Conservation (phyloP, 768 basidiomycete species). For the Boletus sensibilis region DNA sequence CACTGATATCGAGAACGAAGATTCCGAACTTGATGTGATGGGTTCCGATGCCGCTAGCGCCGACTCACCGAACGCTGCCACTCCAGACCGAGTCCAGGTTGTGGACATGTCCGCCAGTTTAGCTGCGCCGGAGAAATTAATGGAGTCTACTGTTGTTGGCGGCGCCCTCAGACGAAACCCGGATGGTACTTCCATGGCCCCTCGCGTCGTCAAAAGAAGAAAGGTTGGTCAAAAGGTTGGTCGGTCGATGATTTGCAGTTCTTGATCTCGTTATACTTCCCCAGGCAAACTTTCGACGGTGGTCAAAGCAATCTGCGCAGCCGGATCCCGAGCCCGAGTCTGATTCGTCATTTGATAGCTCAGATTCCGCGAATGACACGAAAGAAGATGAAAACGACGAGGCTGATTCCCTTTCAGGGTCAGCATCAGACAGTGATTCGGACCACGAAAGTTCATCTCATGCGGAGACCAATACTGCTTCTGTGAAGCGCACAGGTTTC, state of each 20-base stretch:
- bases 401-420: constrained; percentile 12
- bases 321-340: constrained; percentile 38
- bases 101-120: constrained; percentile 17
- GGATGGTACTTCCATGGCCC: constrained; percentile 57
- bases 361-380: constrained; percentile 68
- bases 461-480: constrained; percentile 16
- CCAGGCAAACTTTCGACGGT: constrained; percentile 46
- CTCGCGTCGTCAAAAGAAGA: constrained; percentile 46
- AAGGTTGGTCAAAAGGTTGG: constrained; percentile 46
- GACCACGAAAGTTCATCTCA: constrained; percentile 19
- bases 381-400: constrained; percentile 27
- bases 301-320: constrained; percentile 41
- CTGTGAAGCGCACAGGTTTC: constrained; percentile 55
- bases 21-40: constrained; percentile 33
- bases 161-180: constrained; percentile 64
- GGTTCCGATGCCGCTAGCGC: constrained; percentile 20
- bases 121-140: constrained; percentile 12
- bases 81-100: constrained; percentile 5
- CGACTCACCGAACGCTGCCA: constrained; percentile 1
- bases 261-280: constrained; percentile 4
- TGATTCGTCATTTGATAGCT: constrained; percentile 74
- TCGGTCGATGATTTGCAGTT: constrained; percentile 6
- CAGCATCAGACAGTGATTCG: constrained; percentile 19
- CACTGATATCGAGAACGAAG: constrained; percentile 34
- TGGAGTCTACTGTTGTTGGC: constrained; percentile 42